A percentile compares a stretch with the other conserved stretches of the same genome.
Evolutionary conservation across 106 monocot genomes (phyloP).

Genomic region (Amphibolis antarctica): DNA sequence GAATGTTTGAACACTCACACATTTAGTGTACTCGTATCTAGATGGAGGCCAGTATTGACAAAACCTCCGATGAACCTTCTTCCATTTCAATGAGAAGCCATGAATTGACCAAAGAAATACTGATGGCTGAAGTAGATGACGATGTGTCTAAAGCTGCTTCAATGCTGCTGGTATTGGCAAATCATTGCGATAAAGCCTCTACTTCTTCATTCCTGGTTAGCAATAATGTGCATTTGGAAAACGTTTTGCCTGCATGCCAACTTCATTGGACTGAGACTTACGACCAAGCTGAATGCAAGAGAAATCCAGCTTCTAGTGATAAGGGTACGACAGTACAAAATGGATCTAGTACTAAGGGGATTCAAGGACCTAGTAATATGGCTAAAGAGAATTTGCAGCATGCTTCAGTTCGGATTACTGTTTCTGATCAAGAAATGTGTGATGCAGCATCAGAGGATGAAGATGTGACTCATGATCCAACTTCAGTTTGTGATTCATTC

Average conservation of each 20-base stretch:
- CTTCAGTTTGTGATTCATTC: neutral
- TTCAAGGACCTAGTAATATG: neutral
- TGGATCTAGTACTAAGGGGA: neutral
- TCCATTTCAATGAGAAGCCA: slow-evolving; percentile 11
- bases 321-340: neutral
- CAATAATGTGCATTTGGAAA: neutral
- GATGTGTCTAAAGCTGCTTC: slow-evolving; percentile 10
- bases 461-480: slow-evolving; percentile 12
- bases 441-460: slow-evolving; percentile 7
- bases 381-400: neutral
- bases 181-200: neutral
- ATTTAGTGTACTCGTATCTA: slow-evolving; percentile 6
- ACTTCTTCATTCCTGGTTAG: too few species aligned
- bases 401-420: neutral
- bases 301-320: neutral
- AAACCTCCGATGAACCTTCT: slow-evolving; percentile 1
- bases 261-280: neutral
- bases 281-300: neutral
- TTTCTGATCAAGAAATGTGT: slow-evolving; percentile 2
- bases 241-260: neutral
- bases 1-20: neutral
- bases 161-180: slow-evolving; percentile 6
- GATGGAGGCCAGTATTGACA: slow-evolving; percentile 30
- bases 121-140: neutral
- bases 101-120: neutral